Conservation (phyloP, 2,329 filamentous ascomycete genomes). For the Cladosporium colombiae region DNA sequence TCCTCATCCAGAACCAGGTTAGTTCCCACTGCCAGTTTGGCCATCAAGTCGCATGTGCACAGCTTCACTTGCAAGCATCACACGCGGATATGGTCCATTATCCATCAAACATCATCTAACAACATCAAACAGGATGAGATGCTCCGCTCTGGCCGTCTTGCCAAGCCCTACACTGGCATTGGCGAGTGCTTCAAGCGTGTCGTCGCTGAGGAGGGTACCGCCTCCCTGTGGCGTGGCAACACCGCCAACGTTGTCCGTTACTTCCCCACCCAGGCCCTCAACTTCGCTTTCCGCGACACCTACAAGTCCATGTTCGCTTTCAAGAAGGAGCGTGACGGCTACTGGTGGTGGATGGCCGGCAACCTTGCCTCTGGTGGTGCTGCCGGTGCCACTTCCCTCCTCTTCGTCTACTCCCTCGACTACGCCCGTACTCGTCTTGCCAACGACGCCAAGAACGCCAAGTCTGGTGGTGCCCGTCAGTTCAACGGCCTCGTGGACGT, state of each 20-base stretch:
- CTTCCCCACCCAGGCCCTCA: slow-evolving; percentile 99
- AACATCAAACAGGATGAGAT: slow-evolving; percentile 83
- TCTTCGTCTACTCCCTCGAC: slow-evolving; percentile 99
- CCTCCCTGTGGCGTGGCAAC: slow-evolving; percentile 99
- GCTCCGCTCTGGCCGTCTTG: slow-evolving; percentile 97
- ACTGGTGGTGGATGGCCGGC: slow-evolving; percentile 98
- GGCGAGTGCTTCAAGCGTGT: slow-evolving; percentile 94
- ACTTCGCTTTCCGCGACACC: slow-evolving; percentile 99
- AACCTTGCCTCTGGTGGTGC: slow-evolving; percentile 99
- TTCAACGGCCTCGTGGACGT: slow-evolving; percentile 99
- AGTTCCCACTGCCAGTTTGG: slow-evolving; percentile 42
- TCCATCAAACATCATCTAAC: slow-evolving; percentile 8
- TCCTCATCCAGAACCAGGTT: slow-evolving; percentile 99
- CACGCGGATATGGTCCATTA: neutral
- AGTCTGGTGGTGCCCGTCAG: slow-evolving; percentile 95
- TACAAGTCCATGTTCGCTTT: slow-evolving; percentile 99
- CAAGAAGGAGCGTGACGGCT: slow-evolving; percentile 99
- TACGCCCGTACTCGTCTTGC: slow-evolving; percentile 99
- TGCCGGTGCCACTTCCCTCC: slow-evolving; percentile 98
- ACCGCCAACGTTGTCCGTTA: slow-evolving; percentile 99
- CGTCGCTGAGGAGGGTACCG: slow-evolving; percentile 84
- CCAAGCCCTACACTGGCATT: slow-evolving; percentile 95
- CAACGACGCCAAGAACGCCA: slow-evolving; percentile 99
- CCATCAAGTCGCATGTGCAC: slow-evolving; percentile 6
- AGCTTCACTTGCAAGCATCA: slow-evolving; percentile 11